Evolutionary conservation across 2,329 filamentous ascomycete species (phyloP), one percentile per base, ranked within the genome.

Genomic region (Teratosphaeriaceae sp.): DNA sequence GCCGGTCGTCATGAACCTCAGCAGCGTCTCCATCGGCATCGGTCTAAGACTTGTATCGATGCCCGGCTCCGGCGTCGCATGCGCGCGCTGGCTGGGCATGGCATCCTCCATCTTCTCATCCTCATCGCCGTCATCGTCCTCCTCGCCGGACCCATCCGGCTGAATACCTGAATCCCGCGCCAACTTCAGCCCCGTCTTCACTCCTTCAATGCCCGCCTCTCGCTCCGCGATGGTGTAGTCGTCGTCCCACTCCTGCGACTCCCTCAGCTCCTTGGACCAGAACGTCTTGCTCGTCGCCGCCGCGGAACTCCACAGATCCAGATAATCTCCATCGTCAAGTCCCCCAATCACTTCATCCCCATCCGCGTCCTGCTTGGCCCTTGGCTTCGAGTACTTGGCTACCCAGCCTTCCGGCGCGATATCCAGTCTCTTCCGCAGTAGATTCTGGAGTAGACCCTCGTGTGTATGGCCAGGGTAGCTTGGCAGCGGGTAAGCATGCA

Each of bases 391-490:
- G 23, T 48, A 44, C 29, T 79, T 69, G 18, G 79, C 76, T 20
- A 90, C 80, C 67, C 83, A 82, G 44, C 80, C 79, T 59, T 89
- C 85, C 15, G 88, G 80, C 19, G 78, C 74, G 0, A 86, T 85
- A 52, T 92, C 87, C 38, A 88, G 74, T 61, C 92, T 92, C 66
- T 92, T 94, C 29, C 87, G 82, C 23, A 94, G 70, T 2, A 94
- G 71, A 54, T 83, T 78, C 20, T 77, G 72, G 1, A 90, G 73
- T 3, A 86, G 72, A 1, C 61, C 67, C 61, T 65, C 60, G 75
- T 82, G 53, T 76, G 81, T 27, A 79, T 83, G 3, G 16, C 60
- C 63, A 79, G 88, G 65, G 78, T 92, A 61, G 15, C 81, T 80
- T 2, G 86, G 84, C 11, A 82, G 79, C 0, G 88, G 88, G 59